Evolutionary conservation across 371 early-diverging fungal genomes (phyloP).

Genomic region (Mortierella sp.): DNA sequence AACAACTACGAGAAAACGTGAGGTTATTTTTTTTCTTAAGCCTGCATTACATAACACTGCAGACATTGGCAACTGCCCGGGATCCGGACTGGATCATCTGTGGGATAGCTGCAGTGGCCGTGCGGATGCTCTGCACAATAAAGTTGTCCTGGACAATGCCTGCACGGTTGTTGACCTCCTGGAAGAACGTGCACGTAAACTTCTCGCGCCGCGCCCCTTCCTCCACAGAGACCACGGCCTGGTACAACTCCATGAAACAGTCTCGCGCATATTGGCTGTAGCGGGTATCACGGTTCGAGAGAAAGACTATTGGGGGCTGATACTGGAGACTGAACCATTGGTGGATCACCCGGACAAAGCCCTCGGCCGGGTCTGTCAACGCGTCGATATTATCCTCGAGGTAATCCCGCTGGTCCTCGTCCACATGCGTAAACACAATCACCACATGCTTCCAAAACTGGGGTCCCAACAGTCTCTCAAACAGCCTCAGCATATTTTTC

Average conservation of each 20-base stretch:
- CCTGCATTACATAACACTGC: constrained; percentile 51
- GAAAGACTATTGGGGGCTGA: constrained; percentile 67
- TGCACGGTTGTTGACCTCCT: constrained; percentile 60
- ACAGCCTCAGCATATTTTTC: constrained; percentile 70
- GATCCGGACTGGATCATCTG: constrained; percentile 50
- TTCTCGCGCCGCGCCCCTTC: constrained; percentile 61
- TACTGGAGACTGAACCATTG: constrained; percentile 50
- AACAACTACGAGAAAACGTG: too few species aligned
- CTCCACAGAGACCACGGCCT: constrained; percentile 67
- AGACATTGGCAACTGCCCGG: constrained; percentile 39
- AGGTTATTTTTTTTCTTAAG: not conserved
- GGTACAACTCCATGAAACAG: constrained; percentile 66
- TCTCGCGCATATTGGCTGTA: constrained; percentile 66
- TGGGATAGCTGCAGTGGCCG: constrained; percentile 41
- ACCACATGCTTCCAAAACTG: constrained; percentile 75
- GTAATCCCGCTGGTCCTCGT: constrained; percentile 68
- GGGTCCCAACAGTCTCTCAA: constrained; percentile 68
- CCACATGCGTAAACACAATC: constrained; percentile 73
- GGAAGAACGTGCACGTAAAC: constrained; percentile 70
- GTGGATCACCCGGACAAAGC: constrained; percentile 64
- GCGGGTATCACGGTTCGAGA: constrained; percentile 65
- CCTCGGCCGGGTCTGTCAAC: constrained; percentile 63
- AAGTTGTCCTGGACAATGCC: constrained; percentile 50
- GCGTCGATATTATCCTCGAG: constrained; percentile 71
- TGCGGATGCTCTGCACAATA: constrained; percentile 51